Base-by-base conservation (phyloP, 108 stramenopile genomes). In the Fragilariopsis cylindrus region DNA sequence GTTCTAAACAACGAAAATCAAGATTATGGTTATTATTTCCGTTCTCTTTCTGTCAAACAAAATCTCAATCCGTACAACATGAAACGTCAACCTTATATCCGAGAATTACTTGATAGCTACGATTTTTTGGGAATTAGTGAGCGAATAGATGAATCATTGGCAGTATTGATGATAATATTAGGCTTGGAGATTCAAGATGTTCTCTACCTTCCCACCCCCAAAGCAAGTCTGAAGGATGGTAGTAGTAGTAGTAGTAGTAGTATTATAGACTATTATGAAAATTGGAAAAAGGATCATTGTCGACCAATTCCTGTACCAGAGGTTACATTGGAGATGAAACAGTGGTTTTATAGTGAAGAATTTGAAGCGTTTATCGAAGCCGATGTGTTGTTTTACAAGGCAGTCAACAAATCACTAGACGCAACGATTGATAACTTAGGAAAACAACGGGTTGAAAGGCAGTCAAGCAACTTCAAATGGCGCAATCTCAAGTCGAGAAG, bases 111-210 rank as follows among this genome's bases (percentile, higher is more conserved):
- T 8, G 47, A 71, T 16, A 58, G 68, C 3, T 84, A 82, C 69
- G 74, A 87, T 43, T 82, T 84, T 60, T 40, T 87, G 7, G 73
- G 70, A 4, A 57, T 85, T 13, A 58, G 56, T 64, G 87, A 87
- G 70, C 84, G 87, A 3, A 67, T 84, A 18, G 76, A 87, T 15
- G 87, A 87, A 71, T 81, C 78, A 7, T 13, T 84, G 50, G 84
- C 83, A 3, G 82, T 71, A 18, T 64, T 87, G 58, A 69, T 81
- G 39, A 48, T 84, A 18, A 53, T 87, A 19, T 75, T 82, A 66
- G 74, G 73, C 46, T 18, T 84, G 39, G 64, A 84, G 19, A 70
- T 76, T 13, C 46, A 70, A 52, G 84, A 87, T 46, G 44, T 87
- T 46, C 47, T 87, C 69, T 81, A 83, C 58, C 16, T 86, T 21